phyloP scores from a whole-genome alignment of 75 land plant genomes.

The Selaginella moellendorffii region DNA sequence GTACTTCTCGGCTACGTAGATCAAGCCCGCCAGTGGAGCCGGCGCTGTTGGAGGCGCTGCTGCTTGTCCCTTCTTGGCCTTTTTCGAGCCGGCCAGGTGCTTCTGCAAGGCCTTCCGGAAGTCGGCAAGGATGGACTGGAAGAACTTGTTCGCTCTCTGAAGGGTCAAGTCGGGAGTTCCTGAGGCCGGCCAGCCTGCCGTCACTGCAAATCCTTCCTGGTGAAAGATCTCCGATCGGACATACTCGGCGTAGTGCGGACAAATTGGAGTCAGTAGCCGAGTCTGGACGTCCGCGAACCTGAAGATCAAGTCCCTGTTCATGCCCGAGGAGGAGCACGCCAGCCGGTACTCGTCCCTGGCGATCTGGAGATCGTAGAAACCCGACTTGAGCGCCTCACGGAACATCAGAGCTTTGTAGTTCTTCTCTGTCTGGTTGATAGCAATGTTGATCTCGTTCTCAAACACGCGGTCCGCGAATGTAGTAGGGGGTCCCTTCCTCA shows the following conservation, averaged over 20 bases:
- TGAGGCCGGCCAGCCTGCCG: conserved; percentile 57
- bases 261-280: conserved; percentile 61
- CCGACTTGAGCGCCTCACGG: conserved; percentile 77
- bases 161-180: conserved; percentile 44
- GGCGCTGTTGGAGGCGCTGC: conserved; percentile 17
- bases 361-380: conserved; percentile 84
- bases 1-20: conserved; percentile 65
- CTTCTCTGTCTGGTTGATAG: conserved; percentile 47
- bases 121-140: conserved; percentile 36
- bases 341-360: conserved; percentile 84
- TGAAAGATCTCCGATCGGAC: conserved; percentile 57
- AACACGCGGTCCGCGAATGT: conserved; percentile 69
- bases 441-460: conserved; percentile 76
- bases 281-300: conserved; percentile 93
- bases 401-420: conserved; percentile 52
- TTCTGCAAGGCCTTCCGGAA: conserved; percentile 66
- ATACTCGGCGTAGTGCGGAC: conserved; percentile 84
- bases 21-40: conserved; percentile 36
- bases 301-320: conserved; percentile 59
- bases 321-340: conserved; percentile 55
- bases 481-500: conserved; percentile 36
- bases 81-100: conserved; percentile 50
- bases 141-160: conserved; percentile 58
- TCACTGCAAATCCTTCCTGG: conserved; percentile 50
- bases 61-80: conserved; percentile 33